phyloP scores from a whole-genome alignment of 2,329 filamentous ascomycete genomes.

The Scedosporium apiospermum region DNA sequence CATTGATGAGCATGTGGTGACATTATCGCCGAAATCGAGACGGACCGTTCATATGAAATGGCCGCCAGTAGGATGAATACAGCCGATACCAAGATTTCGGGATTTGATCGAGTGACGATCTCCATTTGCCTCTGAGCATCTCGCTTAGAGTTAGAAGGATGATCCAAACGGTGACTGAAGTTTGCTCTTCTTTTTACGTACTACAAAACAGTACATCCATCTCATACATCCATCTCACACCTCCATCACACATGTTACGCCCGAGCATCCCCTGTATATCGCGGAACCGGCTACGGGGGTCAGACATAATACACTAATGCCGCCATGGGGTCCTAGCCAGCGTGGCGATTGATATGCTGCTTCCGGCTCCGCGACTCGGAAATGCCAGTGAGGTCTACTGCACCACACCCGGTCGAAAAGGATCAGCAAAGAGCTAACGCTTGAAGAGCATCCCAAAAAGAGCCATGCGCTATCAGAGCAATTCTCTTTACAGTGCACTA shows the following conservation, averaged over 20 bases:
- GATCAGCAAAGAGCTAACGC: too few relatives aligned
- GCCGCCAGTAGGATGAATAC: not conserved
- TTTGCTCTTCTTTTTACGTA: too few relatives aligned
- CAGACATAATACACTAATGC: not conserved
- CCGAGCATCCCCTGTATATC: not conserved
- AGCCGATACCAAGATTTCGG: not conserved
- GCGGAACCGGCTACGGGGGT: not conserved
- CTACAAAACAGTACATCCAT: too few relatives aligned
- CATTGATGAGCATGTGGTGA: not conserved
- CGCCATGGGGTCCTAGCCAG: not conserved
- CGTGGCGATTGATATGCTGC: slow-evolving; percentile 2
- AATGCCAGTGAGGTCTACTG: too few relatives aligned
- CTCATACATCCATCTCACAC: too few relatives aligned
- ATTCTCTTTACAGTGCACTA: too few relatives aligned
- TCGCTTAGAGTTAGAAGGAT: too few relatives aligned
- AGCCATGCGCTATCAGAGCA: too few relatives aligned
- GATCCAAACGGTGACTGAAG: too few relatives aligned
- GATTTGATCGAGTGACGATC: not conserved
- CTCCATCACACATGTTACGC: not conserved
- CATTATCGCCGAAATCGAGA: not conserved
- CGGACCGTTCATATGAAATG: too few relatives aligned
- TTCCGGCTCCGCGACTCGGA: not conserved
- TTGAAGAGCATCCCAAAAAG: too few relatives aligned
- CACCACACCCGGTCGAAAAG: too few relatives aligned
- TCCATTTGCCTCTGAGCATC: not conserved